A percentile compares a stretch with the other conserved stretches of the same genome.
Evolutionary conservation across 495 filamentous ascomycete species (phyloP).

Genomic region (Aspergillus sclerotioniger): DNA sequence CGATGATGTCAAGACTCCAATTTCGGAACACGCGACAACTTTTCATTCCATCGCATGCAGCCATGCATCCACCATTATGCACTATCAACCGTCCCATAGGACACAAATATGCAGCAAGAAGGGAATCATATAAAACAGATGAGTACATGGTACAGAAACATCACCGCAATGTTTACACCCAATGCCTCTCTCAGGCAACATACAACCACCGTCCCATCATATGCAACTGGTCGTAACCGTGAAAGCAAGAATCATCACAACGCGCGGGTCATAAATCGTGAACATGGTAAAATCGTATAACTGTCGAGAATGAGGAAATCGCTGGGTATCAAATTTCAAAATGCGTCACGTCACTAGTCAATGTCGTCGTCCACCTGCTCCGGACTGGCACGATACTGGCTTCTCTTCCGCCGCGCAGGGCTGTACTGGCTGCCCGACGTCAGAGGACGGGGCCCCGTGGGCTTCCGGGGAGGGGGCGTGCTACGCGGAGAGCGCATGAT

Average conservation of each 20-base stretch:
- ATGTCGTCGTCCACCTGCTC: conserved; percentile 47
- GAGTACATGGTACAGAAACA: conserved; percentile 14
- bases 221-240: conserved; percentile 14
- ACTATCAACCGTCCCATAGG: not conserved
- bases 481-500: conserved; percentile 40
- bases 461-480: conserved; percentile 50
- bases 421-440: conserved; percentile 46
- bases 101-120: not conserved
- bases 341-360: conserved; percentile 28
- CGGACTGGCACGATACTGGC: conserved; percentile 47
- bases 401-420: conserved; percentile 45
- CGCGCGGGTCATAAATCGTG: conserved; percentile 16
- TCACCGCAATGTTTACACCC: conserved; percentile 13
- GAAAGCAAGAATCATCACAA: conserved; percentile 8
- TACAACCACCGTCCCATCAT: not conserved
- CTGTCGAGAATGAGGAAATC: conserved; percentile 5
- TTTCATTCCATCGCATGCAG: no score
- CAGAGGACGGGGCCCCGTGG: conserved; percentile 54
- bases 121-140: conserved; percentile 13
- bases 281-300: not conserved
- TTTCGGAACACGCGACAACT: no score
- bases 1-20: no score
- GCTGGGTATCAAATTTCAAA: not conserved
- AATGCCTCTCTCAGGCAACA: not conserved
- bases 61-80: not conserved